Evolutionary conservation across 495 filamentous ascomycete genomes (phyloP).

Genomic region (Lichina pygmaea): DNA sequence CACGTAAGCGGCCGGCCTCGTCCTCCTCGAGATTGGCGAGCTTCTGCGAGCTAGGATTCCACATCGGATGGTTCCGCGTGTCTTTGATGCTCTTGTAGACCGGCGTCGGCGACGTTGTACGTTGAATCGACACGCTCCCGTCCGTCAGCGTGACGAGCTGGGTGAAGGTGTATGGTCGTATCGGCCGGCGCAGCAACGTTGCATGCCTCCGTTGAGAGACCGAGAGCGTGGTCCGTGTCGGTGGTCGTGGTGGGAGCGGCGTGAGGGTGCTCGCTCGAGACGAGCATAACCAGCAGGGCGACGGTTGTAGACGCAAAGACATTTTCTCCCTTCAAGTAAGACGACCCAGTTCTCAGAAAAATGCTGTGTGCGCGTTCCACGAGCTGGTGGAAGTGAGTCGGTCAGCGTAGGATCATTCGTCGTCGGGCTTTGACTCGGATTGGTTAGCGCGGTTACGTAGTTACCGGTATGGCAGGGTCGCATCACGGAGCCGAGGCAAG

Average conservation of each 20-base stretch:
- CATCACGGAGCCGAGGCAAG: no score
- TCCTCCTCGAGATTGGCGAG: slow-evolving; percentile 77
- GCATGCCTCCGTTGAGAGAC: slow-evolving; percentile 43
- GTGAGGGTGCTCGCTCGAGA: not conserved
- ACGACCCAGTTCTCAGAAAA: no score
- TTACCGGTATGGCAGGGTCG: no score
- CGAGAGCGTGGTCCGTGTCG: slow-evolving; percentile 16
- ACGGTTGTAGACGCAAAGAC: no score
- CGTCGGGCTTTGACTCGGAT: no score
- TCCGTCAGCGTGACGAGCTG: slow-evolving; percentile 88
- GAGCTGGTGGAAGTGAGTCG: no score
- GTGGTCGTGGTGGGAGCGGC: slow-evolving; percentile 2
- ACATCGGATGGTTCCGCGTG: slow-evolving; percentile 61
- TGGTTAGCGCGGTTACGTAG: no score
- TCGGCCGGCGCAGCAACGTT: slow-evolving; percentile 63
- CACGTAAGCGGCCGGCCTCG: slow-evolving; percentile 70
- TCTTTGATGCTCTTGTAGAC: slow-evolving; percentile 60
- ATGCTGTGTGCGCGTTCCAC: no score
- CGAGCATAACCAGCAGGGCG: no score
- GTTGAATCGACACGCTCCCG: slow-evolving; percentile 62
- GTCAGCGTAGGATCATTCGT: no score
- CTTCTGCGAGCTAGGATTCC: slow-evolving; percentile 61
- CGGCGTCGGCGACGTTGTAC: slow-evolving; percentile 62
- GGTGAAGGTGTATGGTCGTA: slow-evolving; percentile 85
- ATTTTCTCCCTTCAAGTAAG: no score